phyloP scores from a whole-genome alignment of 176 grass and related monocot genomes.

The Metroxylon sagu region DNA sequence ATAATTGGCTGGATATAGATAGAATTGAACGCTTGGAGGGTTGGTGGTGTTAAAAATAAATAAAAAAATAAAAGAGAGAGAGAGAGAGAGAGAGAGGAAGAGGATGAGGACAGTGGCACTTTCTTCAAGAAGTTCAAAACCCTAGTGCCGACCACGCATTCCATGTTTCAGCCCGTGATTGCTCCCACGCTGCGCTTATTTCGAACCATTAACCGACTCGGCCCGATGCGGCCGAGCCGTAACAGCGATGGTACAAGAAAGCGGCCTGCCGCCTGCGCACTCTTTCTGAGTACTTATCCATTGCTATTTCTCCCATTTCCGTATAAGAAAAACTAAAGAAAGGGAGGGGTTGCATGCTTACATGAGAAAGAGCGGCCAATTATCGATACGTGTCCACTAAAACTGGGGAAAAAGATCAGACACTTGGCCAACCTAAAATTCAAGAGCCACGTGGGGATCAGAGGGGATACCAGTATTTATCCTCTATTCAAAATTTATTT shows the following conservation, averaged over 20 bases:
- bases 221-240: not conserved
- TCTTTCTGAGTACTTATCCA: not conserved
- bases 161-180: not conserved
- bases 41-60: not conserved
- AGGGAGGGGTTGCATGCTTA: too few relatives aligned
- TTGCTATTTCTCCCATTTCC: not conserved
- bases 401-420: too few relatives aligned
- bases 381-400: too few relatives aligned
- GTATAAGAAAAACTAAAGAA: too few relatives aligned
- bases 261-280: not conserved
- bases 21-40: not conserved
- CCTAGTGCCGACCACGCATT: not conserved
- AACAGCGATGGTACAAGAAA: not conserved
- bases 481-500: too few relatives aligned
- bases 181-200: not conserved
- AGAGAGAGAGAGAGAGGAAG: not conserved
- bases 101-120: not conserved
- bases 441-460: too few relatives aligned
- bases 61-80: too few relatives aligned
- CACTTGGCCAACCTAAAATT: too few relatives aligned
- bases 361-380: too few relatives aligned
- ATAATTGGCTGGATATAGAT: not conserved
- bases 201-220: not conserved
- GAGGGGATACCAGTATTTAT: too few relatives aligned
- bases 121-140: not conserved